phyloP scores from a whole-genome alignment of 805 yeast genomes.

The Yamadazyma olivae region DNA sequence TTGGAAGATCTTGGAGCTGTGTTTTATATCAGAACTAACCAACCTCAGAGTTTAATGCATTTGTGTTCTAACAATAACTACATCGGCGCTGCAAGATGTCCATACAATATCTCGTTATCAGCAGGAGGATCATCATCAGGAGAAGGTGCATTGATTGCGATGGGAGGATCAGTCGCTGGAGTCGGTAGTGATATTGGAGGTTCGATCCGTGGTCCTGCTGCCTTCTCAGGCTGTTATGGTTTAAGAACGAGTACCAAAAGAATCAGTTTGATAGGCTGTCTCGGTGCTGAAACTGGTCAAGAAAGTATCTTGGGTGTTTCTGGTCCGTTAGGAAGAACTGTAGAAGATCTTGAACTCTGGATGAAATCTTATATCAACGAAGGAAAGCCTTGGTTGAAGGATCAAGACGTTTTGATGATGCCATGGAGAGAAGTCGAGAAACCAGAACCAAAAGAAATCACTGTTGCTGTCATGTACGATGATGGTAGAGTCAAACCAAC shows the following conservation, averaged over 20 bases:
- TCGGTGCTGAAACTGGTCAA: constrained; percentile 57
- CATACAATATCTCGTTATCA: constrained; percentile 35
- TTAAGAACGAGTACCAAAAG: constrained; percentile 39
- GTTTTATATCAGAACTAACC: constrained; percentile 39
- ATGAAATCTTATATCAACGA: constrained; percentile 59
- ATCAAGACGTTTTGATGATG: constrained; percentile 44
- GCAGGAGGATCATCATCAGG: constrained; percentile 46
- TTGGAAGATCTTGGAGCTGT: constrained; percentile 41
- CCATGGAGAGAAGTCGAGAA: constrained; percentile 49
- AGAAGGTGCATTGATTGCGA: constrained; percentile 40
- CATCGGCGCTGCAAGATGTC: constrained; percentile 32
- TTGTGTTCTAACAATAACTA: constrained; percentile 39
- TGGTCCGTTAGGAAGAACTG: constrained; percentile 65
- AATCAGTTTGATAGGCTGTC: constrained; percentile 37
- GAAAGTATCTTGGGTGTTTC: constrained; percentile 63
- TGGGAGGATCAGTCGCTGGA: constrained; percentile 39
- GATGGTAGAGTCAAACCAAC: constrained; percentile 66
- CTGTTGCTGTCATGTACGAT: constrained; percentile 62
- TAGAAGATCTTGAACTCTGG: constrained; percentile 66
- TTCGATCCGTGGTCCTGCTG: constrained; percentile 42
- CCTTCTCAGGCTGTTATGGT: constrained; percentile 38
- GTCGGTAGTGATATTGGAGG: constrained; percentile 46
- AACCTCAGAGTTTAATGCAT: constrained; percentile 45
- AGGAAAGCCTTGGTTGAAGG: constrained; percentile 62
- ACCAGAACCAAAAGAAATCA: constrained; percentile 41